Percentiles rank a stretch among this genome's conserved stretches.
These are phyloP conservation scores for Durusdinium trenchii DNA, from an alignment of 73 alveolate species.

Conservation along the genomic window DNA sequence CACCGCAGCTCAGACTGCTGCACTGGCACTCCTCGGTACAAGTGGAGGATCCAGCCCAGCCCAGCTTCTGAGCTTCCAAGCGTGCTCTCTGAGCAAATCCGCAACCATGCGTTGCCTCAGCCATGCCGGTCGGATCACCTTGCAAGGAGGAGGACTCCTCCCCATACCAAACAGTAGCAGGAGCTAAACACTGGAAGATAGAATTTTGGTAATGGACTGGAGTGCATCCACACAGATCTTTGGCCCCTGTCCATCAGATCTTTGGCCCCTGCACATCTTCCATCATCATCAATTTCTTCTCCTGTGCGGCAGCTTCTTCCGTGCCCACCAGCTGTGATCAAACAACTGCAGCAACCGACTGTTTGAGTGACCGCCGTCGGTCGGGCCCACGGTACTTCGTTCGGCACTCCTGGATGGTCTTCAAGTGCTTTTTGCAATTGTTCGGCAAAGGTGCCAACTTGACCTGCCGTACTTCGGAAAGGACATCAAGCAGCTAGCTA, in stretches of 20 bases:
- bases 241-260: not conserved
- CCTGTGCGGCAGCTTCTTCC: not conserved
- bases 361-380: too few species aligned
- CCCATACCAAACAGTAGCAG: too few species aligned
- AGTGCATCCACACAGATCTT: not conserved
- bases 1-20: too few species aligned
- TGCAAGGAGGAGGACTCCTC: too few species aligned
- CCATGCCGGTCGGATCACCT: not conserved
- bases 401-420: constrained; percentile 53
- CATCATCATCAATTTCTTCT: constrained; percentile 67
- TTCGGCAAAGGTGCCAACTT: constrained; percentile 78
- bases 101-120: constrained; percentile 87
- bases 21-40: not conserved
- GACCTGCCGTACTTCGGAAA: too few species aligned
- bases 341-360: too few species aligned
- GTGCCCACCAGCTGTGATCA: too few species aligned
- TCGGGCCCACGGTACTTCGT: not conserved
- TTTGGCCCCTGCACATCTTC: constrained; percentile 56
- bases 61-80: not conserved
- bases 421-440: constrained; percentile 84
- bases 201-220: too few species aligned
- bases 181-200: too few species aligned
- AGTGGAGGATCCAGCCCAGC: not conserved
- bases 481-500: too few species aligned
- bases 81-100: constrained; percentile 64